Conservation (phyloP, 192 early-diverging fungal species). For the Podila horticola region DNA sequence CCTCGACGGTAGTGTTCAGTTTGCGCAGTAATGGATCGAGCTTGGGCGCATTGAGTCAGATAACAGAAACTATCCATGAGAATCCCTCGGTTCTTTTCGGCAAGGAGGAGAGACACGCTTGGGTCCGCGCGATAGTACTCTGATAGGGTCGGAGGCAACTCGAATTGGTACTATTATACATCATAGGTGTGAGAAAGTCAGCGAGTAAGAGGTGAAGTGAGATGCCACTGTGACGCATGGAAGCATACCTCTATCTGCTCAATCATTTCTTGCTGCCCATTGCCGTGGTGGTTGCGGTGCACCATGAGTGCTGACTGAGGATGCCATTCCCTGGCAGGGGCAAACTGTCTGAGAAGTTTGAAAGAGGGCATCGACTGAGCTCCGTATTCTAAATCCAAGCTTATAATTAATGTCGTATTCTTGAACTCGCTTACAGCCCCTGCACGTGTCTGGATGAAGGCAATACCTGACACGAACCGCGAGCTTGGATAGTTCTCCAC, state of each 20-base stretch:
- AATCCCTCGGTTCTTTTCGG: neutral
- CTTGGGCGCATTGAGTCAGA: constrained; percentile 31
- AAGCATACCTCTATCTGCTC: constrained; percentile 31
- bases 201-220: neutral
- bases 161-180: constrained; percentile 21
- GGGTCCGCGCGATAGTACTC: constrained; percentile 16
- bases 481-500: constrained; percentile 33
- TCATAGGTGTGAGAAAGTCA: neutral
- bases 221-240: neutral
- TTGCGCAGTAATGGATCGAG: constrained; percentile 29
- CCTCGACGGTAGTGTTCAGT: constrained; percentile 39
- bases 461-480: constrained; percentile 42
- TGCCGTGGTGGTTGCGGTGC: constrained; percentile 46
- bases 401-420: too few relatives aligned
- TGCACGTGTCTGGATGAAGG: neutral
- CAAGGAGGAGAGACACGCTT: neutral
- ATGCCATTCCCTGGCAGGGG: constrained; percentile 31
- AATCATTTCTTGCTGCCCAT: constrained; percentile 39
- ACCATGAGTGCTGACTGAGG: constrained; percentile 29
- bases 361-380: constrained; percentile 45
- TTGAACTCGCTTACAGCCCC: too few relatives aligned
- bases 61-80: constrained; percentile 32
- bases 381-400: constrained; percentile 28
- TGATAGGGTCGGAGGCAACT: constrained; percentile 3
- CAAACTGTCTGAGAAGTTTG: constrained; percentile 2